phyloP scores from a whole-genome alignment of 805 yeast species.

The Yamadazyma olivae region DNA sequence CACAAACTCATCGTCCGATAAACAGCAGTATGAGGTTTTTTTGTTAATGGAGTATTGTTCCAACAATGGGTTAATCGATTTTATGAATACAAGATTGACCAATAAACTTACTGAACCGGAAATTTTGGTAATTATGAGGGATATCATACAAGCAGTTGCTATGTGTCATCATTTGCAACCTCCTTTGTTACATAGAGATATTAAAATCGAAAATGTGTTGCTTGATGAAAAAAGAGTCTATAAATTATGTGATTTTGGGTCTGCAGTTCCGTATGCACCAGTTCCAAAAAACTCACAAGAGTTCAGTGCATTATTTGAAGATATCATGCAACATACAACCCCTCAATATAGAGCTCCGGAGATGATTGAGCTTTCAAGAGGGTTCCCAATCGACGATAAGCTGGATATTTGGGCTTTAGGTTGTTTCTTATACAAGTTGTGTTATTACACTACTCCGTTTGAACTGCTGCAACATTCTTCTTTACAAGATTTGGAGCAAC shows the following conservation, averaged over 20 bases:
- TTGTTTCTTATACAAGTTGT: conserved; percentile 68
- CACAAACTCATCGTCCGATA: conserved; percentile 12
- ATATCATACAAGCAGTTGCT: conserved; percentile 69
- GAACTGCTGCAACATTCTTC: conserved; percentile 46
- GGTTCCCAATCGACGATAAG: conserved; percentile 75
- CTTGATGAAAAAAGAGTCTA: conserved; percentile 55
- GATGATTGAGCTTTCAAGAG: conserved; percentile 69
- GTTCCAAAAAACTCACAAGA: conserved; percentile 65
- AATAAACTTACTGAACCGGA: conserved; percentile 67
- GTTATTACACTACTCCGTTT: conserved; percentile 82
- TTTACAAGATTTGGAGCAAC: conserved; percentile 47
- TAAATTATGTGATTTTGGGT: conserved; percentile 81
- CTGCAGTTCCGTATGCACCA: conserved; percentile 62
- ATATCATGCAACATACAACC: conserved; percentile 74
- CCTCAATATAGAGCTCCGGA: conserved; percentile 86
- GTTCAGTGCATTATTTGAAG: conserved; percentile 56
- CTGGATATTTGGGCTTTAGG: conserved; percentile 88
- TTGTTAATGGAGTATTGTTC: conserved; percentile 79
- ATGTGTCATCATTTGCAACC: conserved; percentile 73
- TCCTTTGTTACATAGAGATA: conserved; percentile 74
- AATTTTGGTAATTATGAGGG: conserved; percentile 63
- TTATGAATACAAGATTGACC: conserved; percentile 70
- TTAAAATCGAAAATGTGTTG: conserved; percentile 78
- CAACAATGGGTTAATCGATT: conserved; percentile 71
- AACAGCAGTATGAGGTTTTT: conserved; percentile 71